phyloP scores from a whole-genome alignment of 331 rosid genomes.

The Ulmus americana region DNA sequence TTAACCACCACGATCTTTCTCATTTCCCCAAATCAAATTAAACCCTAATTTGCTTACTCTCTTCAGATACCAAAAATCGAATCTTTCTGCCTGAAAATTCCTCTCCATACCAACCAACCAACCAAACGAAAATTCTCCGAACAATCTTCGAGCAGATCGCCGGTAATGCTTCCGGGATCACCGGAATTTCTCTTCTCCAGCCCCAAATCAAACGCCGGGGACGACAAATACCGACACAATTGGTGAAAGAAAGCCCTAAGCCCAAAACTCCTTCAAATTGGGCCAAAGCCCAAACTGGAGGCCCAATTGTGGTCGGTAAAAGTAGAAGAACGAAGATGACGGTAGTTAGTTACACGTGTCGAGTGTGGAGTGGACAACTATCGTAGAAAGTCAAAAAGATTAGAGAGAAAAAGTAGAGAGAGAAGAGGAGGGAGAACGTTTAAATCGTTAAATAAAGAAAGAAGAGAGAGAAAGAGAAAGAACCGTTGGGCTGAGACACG shows the following conservation, averaged over 20 bases:
- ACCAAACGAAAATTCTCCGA: no score
- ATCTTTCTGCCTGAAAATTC: no score
- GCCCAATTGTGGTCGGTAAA: no score
- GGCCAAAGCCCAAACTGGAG: background rate
- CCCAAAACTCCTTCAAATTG: background rate
- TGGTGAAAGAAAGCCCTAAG: no score
- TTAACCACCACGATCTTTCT: no score
- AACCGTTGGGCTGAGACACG: slow-evolving; percentile 37
- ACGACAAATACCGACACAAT: background rate
- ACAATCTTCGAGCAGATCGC: no score
- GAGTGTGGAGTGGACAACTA: background rate
- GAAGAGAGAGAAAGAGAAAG: slow-evolving; percentile 5
- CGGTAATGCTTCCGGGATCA: no score
- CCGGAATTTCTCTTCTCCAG: background rate
- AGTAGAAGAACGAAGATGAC: background rate
- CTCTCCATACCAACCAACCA: no score
- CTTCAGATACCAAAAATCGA: no score
- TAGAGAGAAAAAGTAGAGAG: background rate
- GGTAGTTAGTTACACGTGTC: slow-evolving; percentile 8
- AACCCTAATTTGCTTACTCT: no score
- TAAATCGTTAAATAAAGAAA: slow-evolving; percentile 18
- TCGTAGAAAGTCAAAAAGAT: background rate
- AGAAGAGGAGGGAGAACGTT: background rate
- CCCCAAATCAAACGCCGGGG: background rate
- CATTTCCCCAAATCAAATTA: no score